Conservation (phyloP, 208 protist genomes). For the Leishmania amazonensis region DNA sequence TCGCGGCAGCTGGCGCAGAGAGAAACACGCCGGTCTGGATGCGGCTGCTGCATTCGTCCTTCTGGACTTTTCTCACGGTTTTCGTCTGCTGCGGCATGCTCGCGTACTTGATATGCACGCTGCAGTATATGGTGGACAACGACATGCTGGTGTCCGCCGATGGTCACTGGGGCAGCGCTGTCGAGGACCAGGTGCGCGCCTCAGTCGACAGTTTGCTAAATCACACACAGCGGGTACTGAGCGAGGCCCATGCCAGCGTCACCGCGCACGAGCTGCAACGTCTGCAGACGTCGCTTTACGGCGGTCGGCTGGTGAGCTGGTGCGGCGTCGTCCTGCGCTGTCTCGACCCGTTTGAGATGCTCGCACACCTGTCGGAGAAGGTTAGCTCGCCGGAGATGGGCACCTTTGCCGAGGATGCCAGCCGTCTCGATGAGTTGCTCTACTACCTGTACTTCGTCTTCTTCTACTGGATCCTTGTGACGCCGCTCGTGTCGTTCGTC, state of each 20-base stretch:
- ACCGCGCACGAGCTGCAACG: slow-evolving; percentile 3
- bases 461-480: slow-evolving; percentile 83
- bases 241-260: slow-evolving; percentile 23
- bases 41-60: slow-evolving; percentile 40
- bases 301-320: slow-evolving; percentile 29
- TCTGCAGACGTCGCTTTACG: slow-evolving; percentile 35
- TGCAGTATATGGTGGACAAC: slow-evolving; percentile 64
- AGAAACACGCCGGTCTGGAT: slow-evolving; percentile 34
- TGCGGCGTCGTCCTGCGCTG: slow-evolving; percentile 43
- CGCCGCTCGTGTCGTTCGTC: slow-evolving; percentile 78
- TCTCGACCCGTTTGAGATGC: slow-evolving; percentile 68
- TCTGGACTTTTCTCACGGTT: slow-evolving; percentile 64
- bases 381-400: slow-evolving; percentile 54
- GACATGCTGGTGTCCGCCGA: slow-evolving; percentile 48
- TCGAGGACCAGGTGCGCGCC: slow-evolving; percentile 56
- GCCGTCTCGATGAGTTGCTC: slow-evolving; percentile 45
- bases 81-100: slow-evolving; percentile 57
- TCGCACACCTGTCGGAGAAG: slow-evolving; percentile 58
- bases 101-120: slow-evolving; percentile 47
- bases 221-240: slow-evolving; percentile 36
- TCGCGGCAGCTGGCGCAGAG: slow-evolving; percentile 52
- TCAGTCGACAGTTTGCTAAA: slow-evolving; percentile 38
- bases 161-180: slow-evolving; percentile 60
- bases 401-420: slow-evolving; percentile 40
- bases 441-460: slow-evolving; percentile 83